A percentile compares a stretch with the other conserved stretches of the same genome.
These are phyloP conservation scores for Beta corolliflora DNA, from an alignment of 179 eudicot genomes.

Conservation along the genomic window DNA sequence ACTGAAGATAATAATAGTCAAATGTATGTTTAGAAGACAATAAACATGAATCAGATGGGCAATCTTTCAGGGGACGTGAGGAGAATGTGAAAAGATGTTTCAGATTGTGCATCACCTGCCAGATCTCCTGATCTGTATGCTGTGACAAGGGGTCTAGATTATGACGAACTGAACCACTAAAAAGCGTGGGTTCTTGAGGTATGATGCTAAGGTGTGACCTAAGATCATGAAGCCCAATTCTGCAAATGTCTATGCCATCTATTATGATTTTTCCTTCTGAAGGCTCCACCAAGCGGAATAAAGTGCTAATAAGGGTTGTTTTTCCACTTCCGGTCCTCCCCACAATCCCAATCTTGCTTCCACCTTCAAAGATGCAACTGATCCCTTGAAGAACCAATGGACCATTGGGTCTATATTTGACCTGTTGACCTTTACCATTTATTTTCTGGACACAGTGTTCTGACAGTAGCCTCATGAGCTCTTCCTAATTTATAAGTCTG, in stretches of 20 bases:
- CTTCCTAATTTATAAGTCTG: no score
- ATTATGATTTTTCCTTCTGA: conserved; percentile 44
- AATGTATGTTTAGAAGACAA: no score
- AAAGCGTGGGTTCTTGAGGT: conserved; percentile 66
- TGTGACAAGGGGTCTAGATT: conserved; percentile 58
- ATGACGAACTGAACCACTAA: conserved; percentile 52
- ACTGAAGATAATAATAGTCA: no score
- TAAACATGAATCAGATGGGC: no score
- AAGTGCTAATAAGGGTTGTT: conserved; percentile 52
- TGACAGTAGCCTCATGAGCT: no score
- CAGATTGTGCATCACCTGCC: conserved; percentile 39
- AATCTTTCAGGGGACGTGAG: no score
- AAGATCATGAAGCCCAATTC: conserved; percentile 58
- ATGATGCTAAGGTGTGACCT: conserved; percentile 51
- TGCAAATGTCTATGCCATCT: conserved; percentile 47
- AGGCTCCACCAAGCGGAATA: conserved; percentile 56
- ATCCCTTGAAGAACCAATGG: conserved; percentile 56
- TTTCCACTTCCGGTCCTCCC: conserved; percentile 67
- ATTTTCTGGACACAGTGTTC: background rate
- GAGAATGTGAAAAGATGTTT: background rate
- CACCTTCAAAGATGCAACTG: conserved; percentile 49
- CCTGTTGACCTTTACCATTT: conserved; percentile 22
- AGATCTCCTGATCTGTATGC: conserved; percentile 56
- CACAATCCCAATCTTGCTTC: conserved; percentile 53
- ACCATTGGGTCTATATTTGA: conserved; percentile 42